Conservation (phyloP, 2,329 filamentous ascomycete species). For the Ophiosphaerella narmari region DNA sequence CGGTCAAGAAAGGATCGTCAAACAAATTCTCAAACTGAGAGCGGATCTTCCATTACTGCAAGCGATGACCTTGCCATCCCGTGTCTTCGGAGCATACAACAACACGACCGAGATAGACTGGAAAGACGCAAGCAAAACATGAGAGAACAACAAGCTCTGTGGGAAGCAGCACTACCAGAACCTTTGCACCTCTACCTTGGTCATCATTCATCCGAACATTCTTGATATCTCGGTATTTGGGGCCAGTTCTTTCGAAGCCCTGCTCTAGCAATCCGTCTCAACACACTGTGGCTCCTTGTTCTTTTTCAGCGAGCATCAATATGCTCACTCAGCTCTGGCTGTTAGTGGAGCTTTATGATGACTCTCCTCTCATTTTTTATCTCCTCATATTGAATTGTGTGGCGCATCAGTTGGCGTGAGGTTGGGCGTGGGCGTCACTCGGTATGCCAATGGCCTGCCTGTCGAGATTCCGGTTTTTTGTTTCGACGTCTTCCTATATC, state of each 20-base stretch:
- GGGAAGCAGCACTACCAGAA: slow-evolving; percentile 26
- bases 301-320: neutral
- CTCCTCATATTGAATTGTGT: neutral
- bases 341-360: neutral
- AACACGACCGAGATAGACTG: slow-evolving; percentile 4
- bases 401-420: neutral
- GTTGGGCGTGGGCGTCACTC: neutral
- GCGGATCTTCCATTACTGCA: slow-evolving; percentile 1
- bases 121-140: slow-evolving; percentile 8
- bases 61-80: slow-evolving; percentile 6
- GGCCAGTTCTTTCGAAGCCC: neutral
- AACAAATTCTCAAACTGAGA: slow-evolving; percentile 9
- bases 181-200: slow-evolving; percentile 9
- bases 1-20: slow-evolving; percentile 6
- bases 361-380: neutral
- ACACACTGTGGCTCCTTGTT: neutral
- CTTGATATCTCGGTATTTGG: neutral
- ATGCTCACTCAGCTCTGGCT: neutral
- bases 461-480: neutral
- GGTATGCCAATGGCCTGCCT: neutral
- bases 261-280: neutral
- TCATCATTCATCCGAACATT: slow-evolving; percentile 1
- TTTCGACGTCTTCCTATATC: slow-evolving; percentile 2
- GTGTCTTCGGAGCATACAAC: slow-evolving; percentile 8
- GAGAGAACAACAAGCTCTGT: slow-evolving; percentile 20